Evolutionary conservation across 192 early-diverging fungal species (phyloP).

Genomic region (Lobosporangium transversale): DNA sequence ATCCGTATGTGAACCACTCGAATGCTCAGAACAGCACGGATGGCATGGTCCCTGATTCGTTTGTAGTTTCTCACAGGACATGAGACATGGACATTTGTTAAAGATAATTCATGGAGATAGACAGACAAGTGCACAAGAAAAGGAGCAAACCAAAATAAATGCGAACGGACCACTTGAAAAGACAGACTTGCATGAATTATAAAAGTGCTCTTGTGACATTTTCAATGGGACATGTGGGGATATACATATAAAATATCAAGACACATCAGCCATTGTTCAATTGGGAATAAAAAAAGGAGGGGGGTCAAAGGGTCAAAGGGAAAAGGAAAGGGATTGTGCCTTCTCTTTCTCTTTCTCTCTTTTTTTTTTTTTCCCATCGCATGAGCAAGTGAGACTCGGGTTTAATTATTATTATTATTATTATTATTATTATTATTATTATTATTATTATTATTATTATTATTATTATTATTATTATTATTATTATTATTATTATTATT

Average conservation of each 20-base stretch:
- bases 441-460: too few relatives aligned
- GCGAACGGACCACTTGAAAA: constrained; percentile 24
- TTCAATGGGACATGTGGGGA: too few relatives aligned
- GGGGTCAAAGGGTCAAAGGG: not conserved
- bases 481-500: too few relatives aligned
- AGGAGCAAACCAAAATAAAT: too few relatives aligned
- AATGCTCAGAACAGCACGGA: constrained; percentile 34
- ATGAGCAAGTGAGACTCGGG: not conserved
- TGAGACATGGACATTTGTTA: constrained; percentile 9
- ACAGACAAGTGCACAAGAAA: not conserved
- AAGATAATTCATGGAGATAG: not conserved
- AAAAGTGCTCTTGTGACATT: too few relatives aligned
- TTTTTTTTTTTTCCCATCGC: not conserved
- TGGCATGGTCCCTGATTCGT: constrained; percentile 50
- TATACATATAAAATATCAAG: too few relatives aligned
- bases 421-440: too few relatives aligned
- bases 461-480: too few relatives aligned
- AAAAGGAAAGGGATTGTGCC: not conserved
- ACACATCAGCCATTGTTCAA: too few relatives aligned
- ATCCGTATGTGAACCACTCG: constrained; percentile 47
- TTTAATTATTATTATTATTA: too few relatives aligned
- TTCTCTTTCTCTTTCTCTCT: not conserved
- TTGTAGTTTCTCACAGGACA: constrained; percentile 48
- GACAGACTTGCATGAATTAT: too few relatives aligned
- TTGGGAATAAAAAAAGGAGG: too few relatives aligned